Evolutionary conservation across 208 protist genomes (phyloP), one percentile per base, ranked within the genome.

Genomic region (Wallacemonas sp.): DNA sequence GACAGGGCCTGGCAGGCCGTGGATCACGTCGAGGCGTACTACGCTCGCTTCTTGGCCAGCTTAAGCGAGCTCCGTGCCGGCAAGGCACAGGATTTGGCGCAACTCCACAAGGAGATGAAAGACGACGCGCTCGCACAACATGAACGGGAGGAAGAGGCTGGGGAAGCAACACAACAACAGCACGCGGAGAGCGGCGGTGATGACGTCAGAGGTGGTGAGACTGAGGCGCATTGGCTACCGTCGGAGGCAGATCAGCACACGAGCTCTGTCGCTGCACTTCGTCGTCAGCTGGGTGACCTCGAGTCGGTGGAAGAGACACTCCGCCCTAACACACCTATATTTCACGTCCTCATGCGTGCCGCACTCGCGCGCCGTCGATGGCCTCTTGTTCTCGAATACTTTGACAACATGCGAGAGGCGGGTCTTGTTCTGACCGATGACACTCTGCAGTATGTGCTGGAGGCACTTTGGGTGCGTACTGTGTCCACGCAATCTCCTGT

Each of bases 241-340:
- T 11, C 14, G n/a, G n/a, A 17, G 17, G 8, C 12, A 42, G 28
- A n/a, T 19, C 5, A 34, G 27, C 55, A 55, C 6, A 19, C 27
- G 47, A n/a, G 8, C 36, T 2, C 55, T 24, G 53, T 34, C 21
- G 39, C 22, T 21, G 42, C n/a, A 9, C 51, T 39, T 17, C 51
- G 31, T 11, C 30, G 31, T n/a, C 62, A 77, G 33, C 26, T 86
- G 0, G 39, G 27, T 31, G 79, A 85, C 28, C 49, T 85, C 27
- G 34, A 36, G 0, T 41, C 62, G 34, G 76, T 77, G 60, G 79
- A 75, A 41, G 42, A 51, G 6, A 59, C 77, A 9, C 71, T 93
- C 8, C 60, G 70, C 26, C 83, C 86, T 21, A 90, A 81, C 51
- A 46, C 58, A 63, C 81, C 84, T 56, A 93, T 80, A 17, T 93